Percentiles rank a stretch among this genome's conserved stretches.
Evolutionary conservation across 768 basidiomycete species (phyloP).

Genomic region (Boletus patriciae): DNA sequence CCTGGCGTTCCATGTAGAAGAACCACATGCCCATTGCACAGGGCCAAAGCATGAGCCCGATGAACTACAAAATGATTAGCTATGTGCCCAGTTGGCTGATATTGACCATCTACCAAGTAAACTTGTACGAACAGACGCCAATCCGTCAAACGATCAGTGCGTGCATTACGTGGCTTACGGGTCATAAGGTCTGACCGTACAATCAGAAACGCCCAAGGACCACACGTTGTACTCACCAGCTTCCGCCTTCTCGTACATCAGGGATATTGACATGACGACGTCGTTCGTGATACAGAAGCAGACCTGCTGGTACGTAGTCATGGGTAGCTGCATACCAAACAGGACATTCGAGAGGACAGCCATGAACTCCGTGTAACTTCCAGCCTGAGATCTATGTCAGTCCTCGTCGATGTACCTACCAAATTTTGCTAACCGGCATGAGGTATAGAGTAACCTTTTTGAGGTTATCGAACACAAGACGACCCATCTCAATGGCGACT

Average conservation of each 20-base stretch:
- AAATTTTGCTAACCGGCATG: slow-evolving; percentile 36
- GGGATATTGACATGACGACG: slow-evolving; percentile 47
- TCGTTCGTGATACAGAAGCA: slow-evolving; percentile 56
- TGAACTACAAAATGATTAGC: slow-evolving; percentile 33
- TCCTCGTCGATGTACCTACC: neutral
- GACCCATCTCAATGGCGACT: slow-evolving; percentile 57
- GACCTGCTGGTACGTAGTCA: slow-evolving; percentile 54
- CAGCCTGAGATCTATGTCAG: slow-evolving; percentile 34
- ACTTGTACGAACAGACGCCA: slow-evolving; percentile 50
- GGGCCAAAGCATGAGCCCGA: slow-evolving; percentile 46
- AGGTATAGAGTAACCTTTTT: slow-evolving; percentile 48
- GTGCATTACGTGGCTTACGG: slow-evolving; percentile 49
- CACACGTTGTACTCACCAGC: slow-evolving; percentile 31
- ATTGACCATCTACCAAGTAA: slow-evolving; percentile 38
- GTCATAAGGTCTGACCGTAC: slow-evolving; percentile 40
- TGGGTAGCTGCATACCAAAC: slow-evolving; percentile 57
- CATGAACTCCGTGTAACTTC: slow-evolving; percentile 59
- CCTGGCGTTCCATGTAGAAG: slow-evolving; percentile 39
- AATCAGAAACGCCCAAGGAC: neutral
- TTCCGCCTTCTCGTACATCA: slow-evolving; percentile 55
- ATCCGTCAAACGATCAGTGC: slow-evolving; percentile 48
- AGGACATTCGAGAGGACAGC: slow-evolving; percentile 57
- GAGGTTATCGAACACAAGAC: slow-evolving; percentile 58
- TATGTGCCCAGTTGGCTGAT: neutral
- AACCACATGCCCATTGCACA: slow-evolving; percentile 44